A percentile compares a stretch with the other conserved stretches of the same genome.
Evolutionary conservation across 768 basidiomycete species (phyloP).

Genomic region (Podaxis sp.): DNA sequence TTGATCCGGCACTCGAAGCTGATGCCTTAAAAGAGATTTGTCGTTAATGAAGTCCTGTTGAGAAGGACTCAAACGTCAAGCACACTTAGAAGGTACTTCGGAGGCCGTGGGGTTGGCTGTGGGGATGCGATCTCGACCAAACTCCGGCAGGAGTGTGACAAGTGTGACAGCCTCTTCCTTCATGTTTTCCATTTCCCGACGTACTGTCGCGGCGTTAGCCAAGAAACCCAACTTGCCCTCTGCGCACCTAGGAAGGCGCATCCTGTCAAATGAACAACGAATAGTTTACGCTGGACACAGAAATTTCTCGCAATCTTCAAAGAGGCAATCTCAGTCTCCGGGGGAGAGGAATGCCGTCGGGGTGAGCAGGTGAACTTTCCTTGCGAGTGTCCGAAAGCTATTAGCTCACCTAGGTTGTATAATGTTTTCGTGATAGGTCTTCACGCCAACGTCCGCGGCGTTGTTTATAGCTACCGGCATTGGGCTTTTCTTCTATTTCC

Average conservation of each 20-base stretch:
- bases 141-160: neutral
- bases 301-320: neutral
- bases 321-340: conserved; percentile 7
- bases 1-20: no score
- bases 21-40: no score
- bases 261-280: neutral
- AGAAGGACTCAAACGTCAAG: no score
- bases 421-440: conserved; percentile 57
- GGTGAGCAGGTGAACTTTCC: conserved; percentile 9
- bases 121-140: neutral
- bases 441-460: conserved; percentile 82
- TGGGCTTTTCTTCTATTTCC: conserved; percentile 87
- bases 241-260: neutral
- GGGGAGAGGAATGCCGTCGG: conserved; percentile 11
- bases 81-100: no score
- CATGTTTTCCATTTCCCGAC: neutral
- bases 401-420: neutral
- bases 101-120: neutral
- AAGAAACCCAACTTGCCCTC: neutral
- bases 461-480: conserved; percentile 82
- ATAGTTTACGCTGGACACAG: neutral
- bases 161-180: neutral
- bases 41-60: no score
- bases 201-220: neutral
- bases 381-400: neutral